Conservation (phyloP, 2,329 filamentous ascomycete species). For the Ophiostoma tasmaniense region DNA sequence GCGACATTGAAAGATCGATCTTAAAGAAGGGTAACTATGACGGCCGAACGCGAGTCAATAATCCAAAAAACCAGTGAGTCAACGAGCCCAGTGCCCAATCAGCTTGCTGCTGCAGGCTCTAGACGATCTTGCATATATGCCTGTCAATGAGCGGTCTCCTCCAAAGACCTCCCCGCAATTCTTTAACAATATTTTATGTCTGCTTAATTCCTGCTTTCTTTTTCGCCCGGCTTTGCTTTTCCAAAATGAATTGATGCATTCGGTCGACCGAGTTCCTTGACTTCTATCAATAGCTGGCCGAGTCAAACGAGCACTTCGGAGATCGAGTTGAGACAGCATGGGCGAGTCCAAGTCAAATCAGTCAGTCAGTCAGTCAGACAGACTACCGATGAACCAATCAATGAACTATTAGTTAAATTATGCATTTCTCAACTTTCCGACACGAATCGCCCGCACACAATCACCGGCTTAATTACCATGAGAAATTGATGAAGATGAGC, state of each 20-base stretch:
- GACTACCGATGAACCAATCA: neutral
- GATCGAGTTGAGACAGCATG: constrained; percentile 1
- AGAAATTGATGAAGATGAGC: too few relatives aligned
- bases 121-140: constrained; percentile 1
- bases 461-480: neutral
- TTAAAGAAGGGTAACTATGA: neutral
- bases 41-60: neutral
- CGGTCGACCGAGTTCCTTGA: too few relatives aligned
- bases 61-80: neutral
- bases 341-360: neutral
- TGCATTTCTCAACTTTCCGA: neutral
- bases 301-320: neutral
- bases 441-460: neutral
- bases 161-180: neutral
- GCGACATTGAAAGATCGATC: neutral
- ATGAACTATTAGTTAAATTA: neutral
- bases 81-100: neutral
- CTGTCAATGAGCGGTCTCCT: neutral
- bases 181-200: neutral
- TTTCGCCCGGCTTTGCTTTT: neutral
- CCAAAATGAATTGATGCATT: too few relatives aligned
- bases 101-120: neutral
- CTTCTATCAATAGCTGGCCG: neutral
- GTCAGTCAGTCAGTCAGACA: neutral
- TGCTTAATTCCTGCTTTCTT: neutral